Conservation (phyloP, 1,284 basidiomycete species). For the Afroboletus lepidellus region DNA sequence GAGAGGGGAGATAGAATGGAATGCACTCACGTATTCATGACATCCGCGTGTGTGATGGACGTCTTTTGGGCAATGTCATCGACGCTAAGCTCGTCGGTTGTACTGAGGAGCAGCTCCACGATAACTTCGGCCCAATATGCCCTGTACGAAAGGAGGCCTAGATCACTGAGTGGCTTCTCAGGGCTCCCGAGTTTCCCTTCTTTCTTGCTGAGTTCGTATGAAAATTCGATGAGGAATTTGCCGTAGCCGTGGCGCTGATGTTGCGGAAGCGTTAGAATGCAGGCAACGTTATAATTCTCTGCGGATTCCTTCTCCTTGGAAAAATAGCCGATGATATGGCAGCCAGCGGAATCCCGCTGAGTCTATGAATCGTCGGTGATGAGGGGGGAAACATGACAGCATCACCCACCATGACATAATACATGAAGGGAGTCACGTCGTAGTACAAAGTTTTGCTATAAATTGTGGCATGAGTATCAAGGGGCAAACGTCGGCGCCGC, state of each 20-base stretch:
- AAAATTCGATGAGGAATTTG: slow-evolving; percentile 95
- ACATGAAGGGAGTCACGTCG: slow-evolving; percentile 99
- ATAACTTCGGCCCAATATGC: slow-evolving; percentile 99
- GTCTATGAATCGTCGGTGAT: slow-evolving; percentile 45
- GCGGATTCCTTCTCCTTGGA: slow-evolving; percentile 99
- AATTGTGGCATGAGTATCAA: slow-evolving; percentile 22
- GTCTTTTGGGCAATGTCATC: slow-evolving; percentile 98
- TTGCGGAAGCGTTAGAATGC: slow-evolving; percentile 96
- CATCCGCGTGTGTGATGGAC: slow-evolving; percentile 93
- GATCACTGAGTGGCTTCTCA: slow-evolving; percentile 95
- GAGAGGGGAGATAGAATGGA: slow-evolving; percentile 9
- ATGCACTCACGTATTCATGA: slow-evolving; percentile 91
- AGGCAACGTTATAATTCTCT: slow-evolving; percentile 98
- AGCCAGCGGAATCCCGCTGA: slow-evolving; percentile 86
- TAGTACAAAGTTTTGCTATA: slow-evolving; percentile 96
- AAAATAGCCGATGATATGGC: slow-evolving; percentile 97
- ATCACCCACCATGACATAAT: slow-evolving; percentile 89
- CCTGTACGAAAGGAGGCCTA: slow-evolving; percentile 91
- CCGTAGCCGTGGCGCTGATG: slow-evolving; percentile 97
- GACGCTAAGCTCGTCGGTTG: slow-evolving; percentile 80
- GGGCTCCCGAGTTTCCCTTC: slow-evolving; percentile 95
- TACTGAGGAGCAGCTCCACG: slow-evolving; percentile 83
- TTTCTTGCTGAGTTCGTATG: slow-evolving; percentile 96
- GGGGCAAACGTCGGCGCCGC: slow-evolving; percentile 12
- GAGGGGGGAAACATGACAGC: slow-evolving; percentile 1